Percentiles rank a stretch among this genome's conserved stretches.
phyloP scores from a whole-genome alignment of 768 basidiomycete genomes.

The Mycena belliarum region DNA sequence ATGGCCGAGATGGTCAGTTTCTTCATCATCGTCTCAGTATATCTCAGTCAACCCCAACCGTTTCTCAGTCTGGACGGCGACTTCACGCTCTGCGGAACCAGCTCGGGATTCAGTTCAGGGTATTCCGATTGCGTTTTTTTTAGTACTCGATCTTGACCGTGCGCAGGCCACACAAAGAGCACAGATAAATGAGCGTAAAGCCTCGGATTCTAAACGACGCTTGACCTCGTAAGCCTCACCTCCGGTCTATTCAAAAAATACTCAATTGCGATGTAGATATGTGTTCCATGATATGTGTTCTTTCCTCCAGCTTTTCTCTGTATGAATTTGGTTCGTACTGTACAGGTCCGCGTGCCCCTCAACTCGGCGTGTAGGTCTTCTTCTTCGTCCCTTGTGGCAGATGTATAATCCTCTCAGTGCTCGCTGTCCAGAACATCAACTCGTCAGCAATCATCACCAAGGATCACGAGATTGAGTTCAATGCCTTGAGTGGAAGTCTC shows the following conservation, averaged over 20 bases:
- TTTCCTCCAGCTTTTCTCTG: background rate
- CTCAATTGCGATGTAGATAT: slow-evolving; percentile 43
- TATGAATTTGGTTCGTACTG: slow-evolving; percentile 22
- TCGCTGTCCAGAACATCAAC: slow-evolving; percentile 92
- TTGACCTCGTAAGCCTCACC: slow-evolving; percentile 68
- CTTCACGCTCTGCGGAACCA: slow-evolving; percentile 72
- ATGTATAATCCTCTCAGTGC: slow-evolving; percentile 36
- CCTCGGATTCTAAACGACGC: slow-evolving; percentile 80
- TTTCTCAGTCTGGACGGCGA: slow-evolving; percentile 60
- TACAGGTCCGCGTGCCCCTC: slow-evolving; percentile 78
- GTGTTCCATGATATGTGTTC: slow-evolving; percentile 74
- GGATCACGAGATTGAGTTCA: slow-evolving; percentile 85
- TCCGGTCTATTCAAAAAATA: background rate
- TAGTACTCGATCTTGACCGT: slow-evolving; percentile 28
- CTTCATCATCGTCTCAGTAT: slow-evolving; percentile 15
- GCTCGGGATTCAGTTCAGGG: slow-evolving; percentile 71
- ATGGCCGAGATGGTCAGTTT: slow-evolving; percentile 58
- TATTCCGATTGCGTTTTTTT: slow-evolving; percentile 22
- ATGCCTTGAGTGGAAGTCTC: slow-evolving; percentile 77
- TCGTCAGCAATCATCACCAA: slow-evolving; percentile 71
- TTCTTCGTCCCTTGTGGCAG: slow-evolving; percentile 16
- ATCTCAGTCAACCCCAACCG: too few species aligned
- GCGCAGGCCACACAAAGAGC: slow-evolving; percentile 68
- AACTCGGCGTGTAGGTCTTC: slow-evolving; percentile 64
- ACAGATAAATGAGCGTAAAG: slow-evolving; percentile 73